Evolutionary conservation across 1,139 yeast species (phyloP), one percentile per base, ranked within the genome.

Genomic region (Pichia sp.): DNA sequence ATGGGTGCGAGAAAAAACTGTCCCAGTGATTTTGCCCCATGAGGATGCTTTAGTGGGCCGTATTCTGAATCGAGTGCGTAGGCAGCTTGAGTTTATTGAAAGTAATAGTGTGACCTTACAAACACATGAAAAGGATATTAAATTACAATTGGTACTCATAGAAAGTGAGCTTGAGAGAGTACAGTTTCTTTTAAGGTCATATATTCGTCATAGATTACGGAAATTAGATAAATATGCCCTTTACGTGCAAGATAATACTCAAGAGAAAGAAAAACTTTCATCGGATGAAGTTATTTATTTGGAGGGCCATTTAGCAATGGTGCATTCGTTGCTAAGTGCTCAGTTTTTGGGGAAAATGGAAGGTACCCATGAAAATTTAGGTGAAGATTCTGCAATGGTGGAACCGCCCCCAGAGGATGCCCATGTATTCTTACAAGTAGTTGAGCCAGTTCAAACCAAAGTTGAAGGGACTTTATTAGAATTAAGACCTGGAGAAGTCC

Each of bases 151-250:
- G 37, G 78, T 92, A 70, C 76, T 94, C 22, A 81, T 90, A 51
- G 98, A 92, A 60, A 84, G 95, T 4, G 98, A 92, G 57, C 73
- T 92, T 27, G 98, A 92, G 58, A 68, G 98, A 47, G 76, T 87
- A 40, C 87, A 84, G 56, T 92, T 82, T 60, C 66, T 92, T 37
- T 70, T 90, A 22, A 69, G 97, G 45, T 75, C 89, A 26, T 90
- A 87, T 60, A 69, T 90, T 32, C 73, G 98, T 48, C 75, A 92
- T 3, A 70, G 99, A 47, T 66, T 94, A 40, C 64, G 73, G 39
- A 87, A 85, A 59, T 74, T 90, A 37, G 96, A 89, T 65, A 72
- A 71, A 51, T 81, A 69, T 62, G 71, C 87, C 23, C 67, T 85
- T 4, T 78, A 67, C 56, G 76, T 86, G 47, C 67, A 54, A 62